Percentiles rank a stretch among this genome's conserved stretches.
Evolutionary conservation across 1,284 basidiomycete species (phyloP).

Genomic region (Rhodotorula sp.): DNA sequence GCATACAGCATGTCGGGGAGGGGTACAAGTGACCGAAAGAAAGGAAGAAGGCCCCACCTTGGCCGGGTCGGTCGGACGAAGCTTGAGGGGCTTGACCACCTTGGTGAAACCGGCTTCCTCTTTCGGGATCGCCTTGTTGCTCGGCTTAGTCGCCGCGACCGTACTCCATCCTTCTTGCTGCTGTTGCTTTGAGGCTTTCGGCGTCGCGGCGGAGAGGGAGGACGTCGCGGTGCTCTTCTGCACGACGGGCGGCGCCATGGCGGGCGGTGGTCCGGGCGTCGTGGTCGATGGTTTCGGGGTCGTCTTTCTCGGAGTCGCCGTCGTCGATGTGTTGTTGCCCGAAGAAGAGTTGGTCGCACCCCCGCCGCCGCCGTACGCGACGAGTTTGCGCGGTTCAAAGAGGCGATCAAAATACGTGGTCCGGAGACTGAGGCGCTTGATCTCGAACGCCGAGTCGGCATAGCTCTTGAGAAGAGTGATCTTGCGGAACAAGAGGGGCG

Average conservation of each 20-base stretch:
- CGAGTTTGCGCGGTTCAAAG: conserved; percentile 33
- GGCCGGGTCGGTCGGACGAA: conserved; percentile 22
- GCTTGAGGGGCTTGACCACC: conserved; percentile 5
- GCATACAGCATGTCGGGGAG: not conserved
- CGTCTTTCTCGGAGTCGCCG: conserved; percentile 7
- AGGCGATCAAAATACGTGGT: conserved; percentile 26
- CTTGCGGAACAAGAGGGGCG: conserved; percentile 17
- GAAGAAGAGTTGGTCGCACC: not conserved
- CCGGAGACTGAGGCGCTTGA: conserved; percentile 32
- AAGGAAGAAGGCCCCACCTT: conserved; percentile 19
- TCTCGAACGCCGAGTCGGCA: conserved; percentile 30
- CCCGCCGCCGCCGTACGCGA: not conserved
- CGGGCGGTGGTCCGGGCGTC: not conserved
- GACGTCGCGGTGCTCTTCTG: no score
- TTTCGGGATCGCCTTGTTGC: conserved; percentile 15
- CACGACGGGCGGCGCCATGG: no score
- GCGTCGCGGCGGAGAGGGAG: not conserved
- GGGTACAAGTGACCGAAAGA: not conserved
- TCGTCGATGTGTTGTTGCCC: not conserved
- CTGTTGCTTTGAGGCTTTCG: not conserved
- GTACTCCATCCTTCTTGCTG: not conserved
- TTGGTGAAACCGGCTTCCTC: not conserved
- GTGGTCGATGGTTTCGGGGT: not conserved
- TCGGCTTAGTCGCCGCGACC: not conserved
- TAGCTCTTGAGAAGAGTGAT: conserved; percentile 32